phyloP scores from a whole-genome alignment of 371 early-diverging fungal genomes.

The Vairimorpha necatrix region DNA sequence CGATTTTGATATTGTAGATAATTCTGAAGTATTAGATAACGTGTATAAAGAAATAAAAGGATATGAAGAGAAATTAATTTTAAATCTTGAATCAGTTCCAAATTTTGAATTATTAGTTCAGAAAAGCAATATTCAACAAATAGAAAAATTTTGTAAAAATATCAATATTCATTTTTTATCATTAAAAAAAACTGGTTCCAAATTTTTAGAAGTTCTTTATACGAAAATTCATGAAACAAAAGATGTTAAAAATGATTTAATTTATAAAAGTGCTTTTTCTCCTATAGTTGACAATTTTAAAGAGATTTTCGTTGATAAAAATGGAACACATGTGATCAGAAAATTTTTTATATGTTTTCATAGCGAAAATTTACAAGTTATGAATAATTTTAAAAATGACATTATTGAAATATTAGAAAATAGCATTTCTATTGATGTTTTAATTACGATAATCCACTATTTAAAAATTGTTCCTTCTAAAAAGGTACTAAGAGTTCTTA shows the following conservation, averaged over 20 bases:
- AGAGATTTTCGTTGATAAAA: slow-evolving; percentile 7
- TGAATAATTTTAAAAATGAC: background rate
- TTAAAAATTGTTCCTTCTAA: slow-evolving; percentile 21
- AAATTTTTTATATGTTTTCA: slow-evolving; percentile 15
- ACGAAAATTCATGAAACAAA: slow-evolving; percentile 16
- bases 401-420: slow-evolving; percentile 12
- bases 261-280: background rate
- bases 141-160: slow-evolving; percentile 26
- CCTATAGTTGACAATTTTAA: slow-evolving; percentile 3
- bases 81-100: background rate
- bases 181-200: slow-evolving; percentile 49
- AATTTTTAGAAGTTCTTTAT: slow-evolving; percentile 31
- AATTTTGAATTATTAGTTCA: slow-evolving; percentile 40
- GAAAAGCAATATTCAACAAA: slow-evolving; percentile 23
- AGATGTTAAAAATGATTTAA: background rate
- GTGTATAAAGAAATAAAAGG: slow-evolving; percentile 47
- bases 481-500: slow-evolving; percentile 8
- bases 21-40: slow-evolving; percentile 34
- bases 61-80: slow-evolving; percentile 9
- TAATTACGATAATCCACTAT: slow-evolving; percentile 32
- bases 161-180: slow-evolving; percentile 8
- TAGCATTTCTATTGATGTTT: slow-evolving; percentile 1
- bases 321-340: slow-evolving; percentile 46
- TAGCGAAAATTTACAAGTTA: background rate
- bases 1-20: slow-evolving; percentile 19